phyloP scores from a whole-genome alignment of 352 stramenopile species.

The Pythium rishiriense region DNA sequence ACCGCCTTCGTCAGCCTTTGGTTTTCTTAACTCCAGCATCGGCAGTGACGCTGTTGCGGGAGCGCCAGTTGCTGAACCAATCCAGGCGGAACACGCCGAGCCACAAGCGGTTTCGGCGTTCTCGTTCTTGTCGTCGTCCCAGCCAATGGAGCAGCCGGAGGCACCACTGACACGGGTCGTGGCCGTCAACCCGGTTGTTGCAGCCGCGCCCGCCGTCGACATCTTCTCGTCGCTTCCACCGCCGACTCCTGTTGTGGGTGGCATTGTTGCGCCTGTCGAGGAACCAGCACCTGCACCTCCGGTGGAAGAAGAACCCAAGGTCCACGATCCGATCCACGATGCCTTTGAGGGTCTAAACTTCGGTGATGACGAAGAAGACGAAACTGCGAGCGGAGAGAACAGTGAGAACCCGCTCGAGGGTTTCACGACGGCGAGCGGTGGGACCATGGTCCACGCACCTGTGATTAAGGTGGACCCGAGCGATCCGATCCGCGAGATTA shows the following conservation, averaged over 20 bases:
- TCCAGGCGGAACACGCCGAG: constrained; percentile 1
- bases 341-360: constrained; percentile 71
- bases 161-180: constrained; percentile 27
- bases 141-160: not conserved
- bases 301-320: constrained; percentile 27
- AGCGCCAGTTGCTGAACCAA: constrained; percentile 6
- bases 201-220: constrained; percentile 26
- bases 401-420: constrained; percentile 23
- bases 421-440: constrained; percentile 16
- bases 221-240: constrained; percentile 63
- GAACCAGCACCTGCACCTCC: not conserved
- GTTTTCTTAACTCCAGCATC: constrained; percentile 34
- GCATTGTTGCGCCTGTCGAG: constrained; percentile 14
- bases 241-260: constrained; percentile 34
- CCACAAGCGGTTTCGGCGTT: constrained; percentile 47
- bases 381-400: constrained; percentile 24
- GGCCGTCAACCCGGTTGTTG: constrained; percentile 11
- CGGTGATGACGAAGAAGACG: constrained; percentile 41
- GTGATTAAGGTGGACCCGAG: constrained; percentile 32
- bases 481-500: constrained; percentile 69
- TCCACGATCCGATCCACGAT: constrained; percentile 75
- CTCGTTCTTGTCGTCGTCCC: constrained; percentile 40
- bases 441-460: constrained; percentile 18
- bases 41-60: not conserved
- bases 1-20: constrained; percentile 36